phyloP scores from a whole-genome alignment of 768 basidiomycete species.

The Kwoniella bestiolae region DNA sequence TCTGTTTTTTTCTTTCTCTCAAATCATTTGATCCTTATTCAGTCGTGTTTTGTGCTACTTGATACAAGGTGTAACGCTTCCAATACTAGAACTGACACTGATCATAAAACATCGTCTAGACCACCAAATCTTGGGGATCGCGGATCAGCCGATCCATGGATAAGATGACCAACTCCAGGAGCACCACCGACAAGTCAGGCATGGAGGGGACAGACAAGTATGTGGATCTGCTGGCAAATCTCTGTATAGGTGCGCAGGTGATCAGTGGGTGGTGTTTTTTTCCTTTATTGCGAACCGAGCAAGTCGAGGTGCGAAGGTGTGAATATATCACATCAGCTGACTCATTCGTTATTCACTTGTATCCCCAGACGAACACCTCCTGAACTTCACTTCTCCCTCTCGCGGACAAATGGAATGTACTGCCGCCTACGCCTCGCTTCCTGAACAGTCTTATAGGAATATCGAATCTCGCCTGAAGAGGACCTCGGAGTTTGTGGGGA shows the following conservation, averaged over 20 bases:
- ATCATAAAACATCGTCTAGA: too few species aligned
- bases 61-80: neutral
- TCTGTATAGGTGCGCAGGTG: conserved; percentile 41
- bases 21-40: neutral
- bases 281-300: neutral
- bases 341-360: neutral
- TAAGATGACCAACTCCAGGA: conserved; percentile 39
- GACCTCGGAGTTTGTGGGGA: conserved; percentile 41
- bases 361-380: conserved; percentile 42
- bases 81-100: too few species aligned
- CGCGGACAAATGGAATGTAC: conserved; percentile 36
- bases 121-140: conserved; percentile 30
- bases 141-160: conserved; percentile 37
- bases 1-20: neutral
- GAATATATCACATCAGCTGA: too few species aligned
- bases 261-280: conserved; percentile 30
- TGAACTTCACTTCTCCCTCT: conserved; percentile 29
- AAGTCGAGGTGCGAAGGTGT: too few species aligned
- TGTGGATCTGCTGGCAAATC: conserved; percentile 39
- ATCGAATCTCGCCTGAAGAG: conserved; percentile 33
- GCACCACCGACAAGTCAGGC: conserved; percentile 25
- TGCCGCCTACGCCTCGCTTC: conserved; percentile 29
- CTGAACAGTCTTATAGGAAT: conserved; percentile 27
- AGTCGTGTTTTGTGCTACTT: neutral
- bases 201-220: conserved; percentile 39